phyloP scores from a whole-genome alignment of 768 basidiomycete species.

The Leucocoprinus sp. region DNA sequence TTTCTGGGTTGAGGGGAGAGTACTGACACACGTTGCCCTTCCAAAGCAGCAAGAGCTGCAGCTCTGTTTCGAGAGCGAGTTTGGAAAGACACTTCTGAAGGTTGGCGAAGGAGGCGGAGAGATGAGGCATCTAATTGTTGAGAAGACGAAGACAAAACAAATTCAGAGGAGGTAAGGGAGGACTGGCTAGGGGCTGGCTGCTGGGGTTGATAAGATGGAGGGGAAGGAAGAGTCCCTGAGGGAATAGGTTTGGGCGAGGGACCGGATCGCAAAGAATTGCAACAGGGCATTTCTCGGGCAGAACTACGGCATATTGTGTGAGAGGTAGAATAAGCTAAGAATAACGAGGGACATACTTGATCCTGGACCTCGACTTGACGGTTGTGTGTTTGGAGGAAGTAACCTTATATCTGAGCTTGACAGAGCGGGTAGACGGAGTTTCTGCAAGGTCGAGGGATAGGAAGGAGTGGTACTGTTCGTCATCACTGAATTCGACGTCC shows the following conservation, averaged over 20 bases:
- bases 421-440: slow-evolving; percentile 32
- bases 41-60: slow-evolving; percentile 56
- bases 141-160: slow-evolving; percentile 16
- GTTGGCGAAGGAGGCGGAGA: slow-evolving; percentile 12
- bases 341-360: slow-evolving; percentile 18
- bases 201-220: slow-evolving; percentile 21
- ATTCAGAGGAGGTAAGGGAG: slow-evolving; percentile 21
- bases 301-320: slow-evolving; percentile 15
- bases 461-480: slow-evolving; percentile 44
- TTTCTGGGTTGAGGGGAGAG: slow-evolving; percentile 25
- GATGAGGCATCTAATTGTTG: slow-evolving; percentile 13
- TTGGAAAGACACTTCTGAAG: slow-evolving; percentile 36
- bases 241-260: slow-evolving; percentile 58
- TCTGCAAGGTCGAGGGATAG: slow-evolving; percentile 64
- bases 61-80: slow-evolving; percentile 42
- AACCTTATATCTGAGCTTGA: slow-evolving; percentile 27
- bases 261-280: slow-evolving; percentile 36
- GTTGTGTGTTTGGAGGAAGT: slow-evolving; percentile 16
- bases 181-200: slow-evolving; percentile 20
- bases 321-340: background rate
- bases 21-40: slow-evolving; percentile 31
- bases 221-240: slow-evolving; percentile 40
- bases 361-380: slow-evolving; percentile 9
- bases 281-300: slow-evolving; percentile 21
- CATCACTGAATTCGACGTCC: slow-evolving; percentile 34